Conservation (phyloP, 352 stramenopile genomes). For the Phytophthora pinifolia region DNA sequence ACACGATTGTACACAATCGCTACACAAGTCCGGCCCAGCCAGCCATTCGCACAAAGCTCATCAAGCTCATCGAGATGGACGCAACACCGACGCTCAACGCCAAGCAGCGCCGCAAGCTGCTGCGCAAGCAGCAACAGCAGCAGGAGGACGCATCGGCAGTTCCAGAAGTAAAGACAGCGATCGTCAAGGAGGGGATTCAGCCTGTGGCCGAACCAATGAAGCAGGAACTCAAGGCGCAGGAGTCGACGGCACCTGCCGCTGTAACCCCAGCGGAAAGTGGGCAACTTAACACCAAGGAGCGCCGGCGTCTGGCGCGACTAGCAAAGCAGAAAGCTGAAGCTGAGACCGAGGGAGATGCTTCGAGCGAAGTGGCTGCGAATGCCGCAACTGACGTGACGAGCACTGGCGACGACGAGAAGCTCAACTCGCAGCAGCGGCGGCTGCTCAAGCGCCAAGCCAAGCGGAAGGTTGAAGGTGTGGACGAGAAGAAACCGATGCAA, state of each 20-base stretch:
- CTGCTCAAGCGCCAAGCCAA: conserved; percentile 48
- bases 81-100: conserved; percentile 52
- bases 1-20: too few species aligned
- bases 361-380: conserved; percentile 1
- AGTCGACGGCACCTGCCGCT: conserved; percentile 3
- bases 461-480: conserved; percentile 28
- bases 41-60: conserved; percentile 5
- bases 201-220: neutral
- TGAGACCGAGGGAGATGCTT: conserved; percentile 4
- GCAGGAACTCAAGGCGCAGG: conserved; percentile 8
- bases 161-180: neutral
- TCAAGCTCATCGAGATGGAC: conserved; percentile 15
- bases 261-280: neutral
- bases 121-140: conserved; percentile 52
- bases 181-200: conserved; percentile 1
- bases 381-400: neutral
- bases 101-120: conserved; percentile 77
- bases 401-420: neutral
- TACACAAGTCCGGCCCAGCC: neutral
- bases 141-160: neutral
- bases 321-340: conserved; percentile 19
- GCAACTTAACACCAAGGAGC: conserved; percentile 29
- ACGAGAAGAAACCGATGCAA: conserved; percentile 11
- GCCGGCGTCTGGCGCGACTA: conserved; percentile 28
- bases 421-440: conserved; percentile 63